These are phyloP conservation scores for Scleromitrula shiraiana DNA, from an alignment of 2,329 filamentous ascomycete genomes.

Conservation along the genomic window DNA sequence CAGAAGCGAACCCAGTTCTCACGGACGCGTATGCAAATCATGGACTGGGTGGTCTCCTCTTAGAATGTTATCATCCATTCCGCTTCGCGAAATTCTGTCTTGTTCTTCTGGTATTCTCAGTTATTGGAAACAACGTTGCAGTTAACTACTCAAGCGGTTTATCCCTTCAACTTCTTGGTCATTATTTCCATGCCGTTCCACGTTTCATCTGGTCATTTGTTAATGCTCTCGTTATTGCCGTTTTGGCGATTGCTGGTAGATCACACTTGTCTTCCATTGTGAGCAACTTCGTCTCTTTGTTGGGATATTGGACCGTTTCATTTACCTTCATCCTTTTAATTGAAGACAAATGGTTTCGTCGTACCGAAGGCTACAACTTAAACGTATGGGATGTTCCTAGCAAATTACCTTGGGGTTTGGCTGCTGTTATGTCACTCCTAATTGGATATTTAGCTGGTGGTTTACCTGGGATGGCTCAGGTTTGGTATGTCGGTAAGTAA, in stretches of 20 bases:
- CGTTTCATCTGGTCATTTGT: constrained; percentile 28
- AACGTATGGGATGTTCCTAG: constrained; percentile 23
- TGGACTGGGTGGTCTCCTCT: constrained; percentile 40
- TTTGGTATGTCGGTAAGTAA: constrained; percentile 26
- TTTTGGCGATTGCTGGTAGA: constrained; percentile 25
- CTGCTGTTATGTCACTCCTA: constrained; percentile 24
- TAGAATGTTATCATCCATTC: constrained; percentile 36
- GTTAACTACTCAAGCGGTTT: constrained; percentile 28
- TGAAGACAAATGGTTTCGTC: constrained; percentile 25
- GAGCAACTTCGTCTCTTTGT: constrained; percentile 25
- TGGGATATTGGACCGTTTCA: constrained; percentile 28
- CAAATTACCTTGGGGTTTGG: constrained; percentile 25
- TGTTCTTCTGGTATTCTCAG: constrained; percentile 27
- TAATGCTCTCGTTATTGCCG: constrained; percentile 24
- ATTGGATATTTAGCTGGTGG: constrained; percentile 26
- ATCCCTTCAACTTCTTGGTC: constrained; percentile 25
- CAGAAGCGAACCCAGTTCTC: constrained; percentile 33
- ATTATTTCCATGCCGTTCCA: constrained; percentile 29
- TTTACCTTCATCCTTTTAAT: constrained; percentile 27
- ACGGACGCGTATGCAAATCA: constrained; percentile 34
- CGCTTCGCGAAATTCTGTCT: constrained; percentile 41
- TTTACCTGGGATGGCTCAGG: constrained; percentile 27
- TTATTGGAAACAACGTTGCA: constrained; percentile 27
- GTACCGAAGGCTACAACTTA: constrained; percentile 23
- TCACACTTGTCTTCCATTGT: constrained; percentile 25